Base-by-base conservation (phyloP, 1,139 yeast species). In the Blastobotrys proliferans region DNA sequence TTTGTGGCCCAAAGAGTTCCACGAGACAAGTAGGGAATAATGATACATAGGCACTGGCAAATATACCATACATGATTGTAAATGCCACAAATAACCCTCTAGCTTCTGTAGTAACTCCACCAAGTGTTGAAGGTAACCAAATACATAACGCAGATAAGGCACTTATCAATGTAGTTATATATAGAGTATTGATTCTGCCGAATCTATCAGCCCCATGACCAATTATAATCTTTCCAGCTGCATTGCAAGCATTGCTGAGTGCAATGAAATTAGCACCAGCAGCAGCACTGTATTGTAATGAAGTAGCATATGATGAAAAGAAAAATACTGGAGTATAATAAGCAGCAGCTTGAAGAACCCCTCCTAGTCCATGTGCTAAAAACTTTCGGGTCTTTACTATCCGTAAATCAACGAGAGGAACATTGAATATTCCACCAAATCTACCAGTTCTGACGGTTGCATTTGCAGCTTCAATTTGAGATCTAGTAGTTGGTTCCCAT, bases 201-300 rank as follows among this genome's bases (percentile, higher is more conserved):
- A 63, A 46, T 21, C 53, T 57, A 54, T 76, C 81, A 1, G 76
- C 73, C n/a, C 70, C 8, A 32, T 62, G 55, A 3, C 74, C 74
- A 9, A 70, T 52, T 1, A 66, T 47, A 2, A 70, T 56, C 46
- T 70, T 70, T 32, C 66, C 67, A 1, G 60, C 41, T 0, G 74
- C 74, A 54, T 70, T 70, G 38, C 69, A 61, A 9, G 63, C 67
- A 48, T 70, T 70, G 50, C 68, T 70, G 14, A 69, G 33, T 4
- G 71, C 74, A 50, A 70, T 70, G 40, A 70, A 67, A n/a, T 60
- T 49, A 0, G 75, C 74, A 2, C 74, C 74, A 38, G 63, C 64
- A 8, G 54, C 52, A 13, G 55, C 55, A 4, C 63, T 49, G 49
- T 60, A 69, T 1, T 72, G 72, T 13, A 70, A 48, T 0, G 73